Evolutionary conservation across 345 rosid genomes (phyloP).

Genomic region (Crucihimalaya himalaica): DNA sequence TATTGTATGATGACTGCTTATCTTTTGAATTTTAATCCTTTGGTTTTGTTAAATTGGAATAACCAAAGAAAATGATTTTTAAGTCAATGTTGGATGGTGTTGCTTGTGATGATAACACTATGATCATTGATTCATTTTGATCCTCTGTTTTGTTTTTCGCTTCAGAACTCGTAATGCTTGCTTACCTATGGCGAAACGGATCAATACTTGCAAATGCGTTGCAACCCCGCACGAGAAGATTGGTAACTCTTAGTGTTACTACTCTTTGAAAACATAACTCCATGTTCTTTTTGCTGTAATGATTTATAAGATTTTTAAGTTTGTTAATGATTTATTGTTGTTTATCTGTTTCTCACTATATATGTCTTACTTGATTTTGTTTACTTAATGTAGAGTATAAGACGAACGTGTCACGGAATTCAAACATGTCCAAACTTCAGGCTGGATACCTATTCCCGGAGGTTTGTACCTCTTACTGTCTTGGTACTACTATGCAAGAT

Average conservation of each 20-base stretch:
- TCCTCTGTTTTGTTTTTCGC: background rate
- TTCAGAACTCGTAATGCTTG: slow-evolving; percentile 38
- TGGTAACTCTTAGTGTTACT: slow-evolving; percentile 14
- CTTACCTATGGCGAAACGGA: slow-evolving; percentile 33
- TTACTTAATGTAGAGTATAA: slow-evolving; percentile 59
- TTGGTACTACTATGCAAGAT: background rate
- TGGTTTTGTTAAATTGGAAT: background rate
- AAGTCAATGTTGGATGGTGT: slow-evolving; percentile 11
- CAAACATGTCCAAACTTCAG: slow-evolving; percentile 89
- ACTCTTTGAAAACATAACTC: background rate
- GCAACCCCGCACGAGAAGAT: slow-evolving; percentile 42
- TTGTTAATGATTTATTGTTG: background rate
- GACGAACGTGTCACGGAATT: slow-evolving; percentile 81
- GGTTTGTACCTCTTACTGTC: slow-evolving; percentile 49
- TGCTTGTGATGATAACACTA: background rate
- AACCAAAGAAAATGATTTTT: background rate
- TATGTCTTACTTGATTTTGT: slow-evolving; percentile 11
- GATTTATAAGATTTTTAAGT: background rate
- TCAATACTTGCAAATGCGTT: slow-evolving; percentile 39
- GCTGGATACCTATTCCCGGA: slow-evolving; percentile 98
- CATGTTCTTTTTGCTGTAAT: background rate
- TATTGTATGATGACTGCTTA: background rate
- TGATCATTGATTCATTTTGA: background rate
- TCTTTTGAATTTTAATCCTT: background rate
- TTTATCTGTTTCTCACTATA: background rate